A percentile compares a stretch with the other conserved stretches of the same genome.
Evolutionary conservation across 176 grass and related monocot species (phyloP).

Genomic region (Juncus inflexus): DNA sequence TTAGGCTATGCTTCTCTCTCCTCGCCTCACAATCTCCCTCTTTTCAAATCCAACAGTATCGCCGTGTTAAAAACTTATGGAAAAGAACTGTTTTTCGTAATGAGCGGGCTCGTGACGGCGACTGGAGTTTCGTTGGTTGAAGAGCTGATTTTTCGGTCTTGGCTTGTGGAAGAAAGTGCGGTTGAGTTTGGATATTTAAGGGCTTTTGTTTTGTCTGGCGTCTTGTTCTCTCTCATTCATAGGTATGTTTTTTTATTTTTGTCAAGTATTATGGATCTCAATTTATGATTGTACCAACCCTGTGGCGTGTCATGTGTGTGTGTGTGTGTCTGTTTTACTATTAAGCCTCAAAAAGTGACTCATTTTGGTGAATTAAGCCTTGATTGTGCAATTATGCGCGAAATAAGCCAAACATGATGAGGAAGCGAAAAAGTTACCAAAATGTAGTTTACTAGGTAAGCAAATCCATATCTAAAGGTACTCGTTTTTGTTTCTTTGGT

Average conservation of each 20-base stretch:
- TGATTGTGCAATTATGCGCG: background rate
- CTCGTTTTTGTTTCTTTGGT: background rate
- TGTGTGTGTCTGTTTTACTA: background rate
- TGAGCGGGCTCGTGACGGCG: slow-evolving; percentile 60
- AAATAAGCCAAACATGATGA: background rate
- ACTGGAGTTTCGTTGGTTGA: slow-evolving; percentile 72
- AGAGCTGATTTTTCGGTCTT: slow-evolving; percentile 91
- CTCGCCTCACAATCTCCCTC: slow-evolving; percentile 30
- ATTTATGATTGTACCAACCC: background rate
- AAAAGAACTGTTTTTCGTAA: slow-evolving; percentile 40
- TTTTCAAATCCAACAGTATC: slow-evolving; percentile 32
- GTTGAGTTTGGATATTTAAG: slow-evolving; percentile 73
- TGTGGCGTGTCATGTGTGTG: slow-evolving; percentile 12
- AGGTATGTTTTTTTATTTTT: slow-evolving; percentile 42
- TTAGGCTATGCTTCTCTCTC: slow-evolving; percentile 59
- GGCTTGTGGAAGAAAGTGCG: slow-evolving; percentile 80
- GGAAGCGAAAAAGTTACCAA: no score
- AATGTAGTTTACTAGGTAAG: no score
- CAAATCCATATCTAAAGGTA: no score
- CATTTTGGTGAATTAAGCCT: background rate
- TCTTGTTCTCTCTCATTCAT: slow-evolving; percentile 78
- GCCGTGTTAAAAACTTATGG: slow-evolving; percentile 57
- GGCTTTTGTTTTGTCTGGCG: slow-evolving; percentile 70
- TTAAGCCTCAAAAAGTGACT: background rate
- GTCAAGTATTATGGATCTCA: slow-evolving; percentile 21